Evolutionary conservation across 108 stramenopile species (phyloP).

Genomic region (Skeletonema marinoi): DNA sequence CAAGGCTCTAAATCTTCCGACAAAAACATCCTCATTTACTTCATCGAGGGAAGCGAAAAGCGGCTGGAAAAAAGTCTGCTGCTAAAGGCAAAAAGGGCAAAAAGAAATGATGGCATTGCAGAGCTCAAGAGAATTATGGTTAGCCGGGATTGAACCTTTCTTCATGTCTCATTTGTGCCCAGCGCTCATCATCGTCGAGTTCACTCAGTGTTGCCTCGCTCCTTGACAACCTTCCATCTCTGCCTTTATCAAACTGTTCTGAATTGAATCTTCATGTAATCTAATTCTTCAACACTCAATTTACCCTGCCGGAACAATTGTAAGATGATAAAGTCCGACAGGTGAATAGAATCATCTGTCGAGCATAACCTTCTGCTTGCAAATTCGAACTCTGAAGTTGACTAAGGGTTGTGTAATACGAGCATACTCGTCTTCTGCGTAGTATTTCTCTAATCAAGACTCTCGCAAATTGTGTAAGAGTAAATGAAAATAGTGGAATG

Average conservation of each 20-base stretch:
- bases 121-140: neutral
- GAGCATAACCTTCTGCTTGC: conserved; percentile 34
- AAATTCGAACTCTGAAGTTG: conserved; percentile 41
- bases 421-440: conserved; percentile 42
- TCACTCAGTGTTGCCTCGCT: neutral
- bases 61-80: conserved; percentile 30
- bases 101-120: conserved; percentile 6
- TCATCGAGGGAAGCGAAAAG: conserved; percentile 66
- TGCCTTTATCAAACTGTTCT: conserved; percentile 44
- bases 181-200: neutral
- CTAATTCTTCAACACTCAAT: conserved; percentile 24
- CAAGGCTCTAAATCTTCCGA: neutral
- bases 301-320: conserved; percentile 61
- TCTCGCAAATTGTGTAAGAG: conserved; percentile 58
- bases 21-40: conserved; percentile 19
- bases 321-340: conserved; percentile 57
- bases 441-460: conserved; percentile 49
- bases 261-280: conserved; percentile 50
- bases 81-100: conserved; percentile 43
- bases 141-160: neutral
- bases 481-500: conserved; percentile 56
- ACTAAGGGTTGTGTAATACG: conserved; percentile 31
- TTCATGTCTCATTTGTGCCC: neutral
- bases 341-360: conserved; percentile 24
- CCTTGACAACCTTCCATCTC: conserved; percentile 24